Percentiles rank a stretch among this genome's conserved stretches.
These are phyloP conservation scores for Oenanthe javanica DNA, from an alignment of 140 eudicot genomes.

Conservation along the genomic window DNA sequence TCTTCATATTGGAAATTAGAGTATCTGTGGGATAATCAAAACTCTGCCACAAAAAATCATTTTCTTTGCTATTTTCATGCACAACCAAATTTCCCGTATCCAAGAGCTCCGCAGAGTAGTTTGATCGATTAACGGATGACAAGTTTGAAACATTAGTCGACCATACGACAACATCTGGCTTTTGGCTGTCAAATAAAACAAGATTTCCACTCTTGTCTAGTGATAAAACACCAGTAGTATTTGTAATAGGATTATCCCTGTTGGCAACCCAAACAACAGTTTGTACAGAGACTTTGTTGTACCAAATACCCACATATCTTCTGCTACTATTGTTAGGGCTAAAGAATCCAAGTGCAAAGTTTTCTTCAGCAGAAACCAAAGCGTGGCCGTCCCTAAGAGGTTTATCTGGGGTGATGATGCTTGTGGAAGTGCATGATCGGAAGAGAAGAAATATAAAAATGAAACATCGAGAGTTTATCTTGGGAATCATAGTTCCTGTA, in stretches of 20 bases:
- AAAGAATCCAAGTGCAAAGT: conserved; percentile 50
- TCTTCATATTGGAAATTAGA: conserved; percentile 27
- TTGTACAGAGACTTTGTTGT: conserved; percentile 35
- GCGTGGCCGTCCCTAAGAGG: conserved; percentile 43
- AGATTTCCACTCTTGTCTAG: neutral
- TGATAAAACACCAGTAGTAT: neutral
- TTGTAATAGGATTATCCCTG: neutral
- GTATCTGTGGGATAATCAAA: conserved; percentile 35
- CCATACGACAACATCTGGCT: neutral
- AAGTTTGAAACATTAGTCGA: neutral
- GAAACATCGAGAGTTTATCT: neutral
- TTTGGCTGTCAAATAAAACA: neutral
- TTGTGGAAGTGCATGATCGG: conserved; percentile 16
- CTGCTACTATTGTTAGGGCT: conserved; percentile 32
- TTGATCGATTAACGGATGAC: neutral
- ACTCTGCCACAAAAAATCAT: conserved; percentile 27
- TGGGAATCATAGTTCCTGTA: neutral
- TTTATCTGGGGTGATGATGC: conserved; percentile 25
- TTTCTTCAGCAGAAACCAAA: conserved; percentile 31
- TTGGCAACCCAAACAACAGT: conserved; percentile 62
- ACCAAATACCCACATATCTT: conserved; percentile 57
- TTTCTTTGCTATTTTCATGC: conserved; percentile 10
- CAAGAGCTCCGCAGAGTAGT: conserved; percentile 17
- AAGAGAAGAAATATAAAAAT: conserved; percentile 18
- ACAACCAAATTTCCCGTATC: conserved; percentile 40